These are phyloP conservation scores for Friedmanniomyces simplex DNA, from an alignment of 495 filamentous ascomycete genomes.

Conservation along the genomic window DNA sequence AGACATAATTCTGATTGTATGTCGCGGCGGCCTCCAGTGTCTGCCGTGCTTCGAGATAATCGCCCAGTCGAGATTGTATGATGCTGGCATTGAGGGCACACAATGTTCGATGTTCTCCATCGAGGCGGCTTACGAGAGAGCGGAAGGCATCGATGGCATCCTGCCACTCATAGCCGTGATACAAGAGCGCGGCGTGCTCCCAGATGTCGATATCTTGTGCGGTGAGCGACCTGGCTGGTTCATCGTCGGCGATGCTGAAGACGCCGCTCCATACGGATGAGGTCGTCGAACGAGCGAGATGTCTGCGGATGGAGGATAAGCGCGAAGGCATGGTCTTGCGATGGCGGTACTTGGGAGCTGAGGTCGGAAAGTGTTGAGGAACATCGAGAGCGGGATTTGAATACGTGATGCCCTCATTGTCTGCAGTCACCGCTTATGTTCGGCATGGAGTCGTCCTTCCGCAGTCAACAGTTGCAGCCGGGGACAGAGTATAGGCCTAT, in stretches of 20 bases:
- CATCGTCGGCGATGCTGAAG: neutral
- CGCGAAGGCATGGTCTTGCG: neutral
- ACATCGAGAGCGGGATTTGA: too few species aligned
- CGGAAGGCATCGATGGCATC: conserved; percentile 9
- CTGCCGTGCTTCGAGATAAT: neutral
- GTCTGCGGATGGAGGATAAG: neutral
- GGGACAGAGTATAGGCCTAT: too few species aligned
- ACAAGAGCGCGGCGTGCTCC: conserved; percentile 22
- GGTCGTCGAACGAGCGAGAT: neutral
- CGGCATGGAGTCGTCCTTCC: too few species aligned
- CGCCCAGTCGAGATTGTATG: conserved; percentile 15
- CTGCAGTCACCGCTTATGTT: too few species aligned
- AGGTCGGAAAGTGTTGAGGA: too few species aligned
- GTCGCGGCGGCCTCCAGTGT: neutral
- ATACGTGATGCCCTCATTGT: too few species aligned
- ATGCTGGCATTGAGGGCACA: conserved; percentile 12
- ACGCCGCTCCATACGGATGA: neutral
- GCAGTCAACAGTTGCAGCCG: too few species aligned
- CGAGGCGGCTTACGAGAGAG: neutral
- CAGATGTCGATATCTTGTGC: conserved; percentile 16
- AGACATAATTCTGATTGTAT: neutral
- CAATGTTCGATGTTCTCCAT: neutral
- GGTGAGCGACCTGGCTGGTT: neutral
- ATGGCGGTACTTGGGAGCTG: neutral
- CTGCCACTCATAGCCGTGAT: conserved; percentile 20